Percentiles rank a stretch among this genome's conserved stretches.
phyloP scores from a whole-genome alignment of 1,284 basidiomycete genomes.

The Thecaphora thlaspeos region DNA sequence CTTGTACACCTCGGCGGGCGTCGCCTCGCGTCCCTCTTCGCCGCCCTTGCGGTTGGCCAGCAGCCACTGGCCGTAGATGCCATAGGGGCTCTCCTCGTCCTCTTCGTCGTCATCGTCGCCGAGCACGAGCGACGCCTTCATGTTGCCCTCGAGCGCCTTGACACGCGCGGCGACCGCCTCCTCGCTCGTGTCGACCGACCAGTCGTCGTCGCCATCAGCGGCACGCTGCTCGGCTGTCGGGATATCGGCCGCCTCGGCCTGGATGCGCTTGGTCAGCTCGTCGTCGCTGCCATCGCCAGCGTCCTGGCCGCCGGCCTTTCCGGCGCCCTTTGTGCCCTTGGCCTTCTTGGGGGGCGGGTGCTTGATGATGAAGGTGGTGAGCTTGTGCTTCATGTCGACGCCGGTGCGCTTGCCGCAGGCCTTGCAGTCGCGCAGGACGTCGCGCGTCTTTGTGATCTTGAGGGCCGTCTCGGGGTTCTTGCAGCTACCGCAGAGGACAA shows the following conservation, averaged over 20 bases:
- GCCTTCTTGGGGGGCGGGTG: slow-evolving; percentile 78
- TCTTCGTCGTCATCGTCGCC: slow-evolving; percentile 70
- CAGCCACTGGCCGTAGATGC: slow-evolving; percentile 80
- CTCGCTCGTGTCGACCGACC: slow-evolving; percentile 87
- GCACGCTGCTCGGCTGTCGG: slow-evolving; percentile 62
- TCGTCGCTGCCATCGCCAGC: slow-evolving; percentile 59
- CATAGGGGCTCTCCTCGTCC: slow-evolving; percentile 67
- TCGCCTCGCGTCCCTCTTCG: slow-evolving; percentile 39
- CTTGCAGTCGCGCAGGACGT: slow-evolving; percentile 96
- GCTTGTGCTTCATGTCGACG: slow-evolving; percentile 95
- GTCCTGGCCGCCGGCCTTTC: slow-evolving; percentile 66
- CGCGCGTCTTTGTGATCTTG: slow-evolving; percentile 76
- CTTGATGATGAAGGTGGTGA: slow-evolving; percentile 94
- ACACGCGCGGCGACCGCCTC: slow-evolving; percentile 85
- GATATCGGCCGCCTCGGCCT: slow-evolving; percentile 60
- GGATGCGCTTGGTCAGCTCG: slow-evolving; percentile 62
- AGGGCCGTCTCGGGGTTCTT: slow-evolving; percentile 99
- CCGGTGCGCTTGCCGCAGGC: slow-evolving; percentile 89
- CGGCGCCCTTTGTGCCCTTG: slow-evolving; percentile 55
- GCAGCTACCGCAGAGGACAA: slow-evolving; percentile 94
- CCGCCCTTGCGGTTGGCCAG: slow-evolving; percentile 70
- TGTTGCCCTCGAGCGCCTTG: slow-evolving; percentile 70
- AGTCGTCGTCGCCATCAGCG: slow-evolving; percentile 66
- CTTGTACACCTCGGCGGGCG: slow-evolving; percentile 71
- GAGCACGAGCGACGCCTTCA: slow-evolving; percentile 64